These are phyloP conservation scores for Botrytis elliptica DNA, from an alignment of 2,329 filamentous ascomycete species.

Conservation along the genomic window DNA sequence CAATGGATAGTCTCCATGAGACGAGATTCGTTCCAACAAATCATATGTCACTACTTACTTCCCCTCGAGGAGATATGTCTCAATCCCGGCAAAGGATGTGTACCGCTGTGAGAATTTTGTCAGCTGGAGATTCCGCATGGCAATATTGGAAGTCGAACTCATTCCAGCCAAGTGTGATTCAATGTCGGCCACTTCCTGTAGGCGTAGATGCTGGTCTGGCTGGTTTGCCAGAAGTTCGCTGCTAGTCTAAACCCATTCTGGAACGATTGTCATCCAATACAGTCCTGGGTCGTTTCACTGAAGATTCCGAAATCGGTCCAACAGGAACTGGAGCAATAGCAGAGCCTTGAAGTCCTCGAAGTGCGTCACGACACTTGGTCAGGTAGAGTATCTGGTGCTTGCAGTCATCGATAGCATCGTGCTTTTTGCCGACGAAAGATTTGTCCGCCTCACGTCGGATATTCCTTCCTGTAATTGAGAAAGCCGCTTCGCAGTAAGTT, in stretches of 20 bases:
- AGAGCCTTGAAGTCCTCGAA: not conserved
- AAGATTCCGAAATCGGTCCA: not conserved
- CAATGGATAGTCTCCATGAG: not conserved
- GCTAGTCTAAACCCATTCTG: not conserved
- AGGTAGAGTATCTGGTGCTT: conserved; percentile 11
- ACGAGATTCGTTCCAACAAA: not conserved
- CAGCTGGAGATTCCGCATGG: not conserved
- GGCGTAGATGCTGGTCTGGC: not conserved
- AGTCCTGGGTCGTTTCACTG: conserved; percentile 1
- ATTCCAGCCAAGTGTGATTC: not conserved
- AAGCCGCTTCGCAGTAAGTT: conserved; percentile 1
- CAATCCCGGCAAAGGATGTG: not conserved
- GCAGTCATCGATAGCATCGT: conserved; percentile 15
- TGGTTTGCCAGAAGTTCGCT: not conserved
- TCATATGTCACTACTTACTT: not conserved
- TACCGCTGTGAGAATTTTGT: not conserved
- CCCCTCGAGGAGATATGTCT: not conserved
- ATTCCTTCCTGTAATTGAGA: conserved; percentile 10
- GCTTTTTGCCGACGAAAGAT: conserved; percentile 4
- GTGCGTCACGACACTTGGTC: conserved; percentile 5
- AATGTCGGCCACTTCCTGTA: not conserved
- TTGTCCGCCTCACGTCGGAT: conserved; percentile 3
- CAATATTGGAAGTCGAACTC: not conserved
- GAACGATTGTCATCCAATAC: not conserved
- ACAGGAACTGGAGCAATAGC: not conserved